Percentiles rank a stretch among this genome's conserved stretches.
These are phyloP conservation scores for Ichthyophthirius multifiliis DNA, from an alignment of 169 alveolate genomes.

Conservation along the genomic window DNA sequence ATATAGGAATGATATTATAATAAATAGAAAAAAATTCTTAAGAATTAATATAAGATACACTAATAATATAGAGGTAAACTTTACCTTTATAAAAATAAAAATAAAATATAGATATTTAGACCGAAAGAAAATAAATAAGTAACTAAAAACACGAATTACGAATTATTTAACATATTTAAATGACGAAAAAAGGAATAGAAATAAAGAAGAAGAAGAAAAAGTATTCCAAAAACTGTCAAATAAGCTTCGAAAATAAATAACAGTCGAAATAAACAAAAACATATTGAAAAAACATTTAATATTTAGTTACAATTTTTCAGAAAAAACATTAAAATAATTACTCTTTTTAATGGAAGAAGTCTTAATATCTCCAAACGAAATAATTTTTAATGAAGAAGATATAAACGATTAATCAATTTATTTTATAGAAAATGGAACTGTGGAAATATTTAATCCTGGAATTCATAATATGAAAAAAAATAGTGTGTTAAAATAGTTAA, in stretches of 20 bases:
- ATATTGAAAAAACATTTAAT: neutral
- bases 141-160: neutral
- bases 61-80: neutral
- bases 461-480: neutral
- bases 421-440: neutral
- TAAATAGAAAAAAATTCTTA: neutral
- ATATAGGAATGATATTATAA: neutral
- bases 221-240: neutral
- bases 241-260: neutral
- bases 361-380: neutral
- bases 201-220: neutral
- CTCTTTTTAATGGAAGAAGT: conserved; percentile 1
- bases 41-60: neutral
- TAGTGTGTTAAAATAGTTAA: neutral
- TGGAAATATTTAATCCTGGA: neutral
- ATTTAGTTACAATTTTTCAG: neutral
- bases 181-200: neutral
- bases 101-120: neutral
- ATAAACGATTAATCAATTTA: neutral
- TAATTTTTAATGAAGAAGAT: neutral
- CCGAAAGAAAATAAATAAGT: neutral
- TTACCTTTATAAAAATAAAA: neutral
- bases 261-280: neutral
- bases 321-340: neutral
- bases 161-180: neutral